Conservation (phyloP, 1,139 yeast genomes). For the Magnusiomyces sp. region DNA sequence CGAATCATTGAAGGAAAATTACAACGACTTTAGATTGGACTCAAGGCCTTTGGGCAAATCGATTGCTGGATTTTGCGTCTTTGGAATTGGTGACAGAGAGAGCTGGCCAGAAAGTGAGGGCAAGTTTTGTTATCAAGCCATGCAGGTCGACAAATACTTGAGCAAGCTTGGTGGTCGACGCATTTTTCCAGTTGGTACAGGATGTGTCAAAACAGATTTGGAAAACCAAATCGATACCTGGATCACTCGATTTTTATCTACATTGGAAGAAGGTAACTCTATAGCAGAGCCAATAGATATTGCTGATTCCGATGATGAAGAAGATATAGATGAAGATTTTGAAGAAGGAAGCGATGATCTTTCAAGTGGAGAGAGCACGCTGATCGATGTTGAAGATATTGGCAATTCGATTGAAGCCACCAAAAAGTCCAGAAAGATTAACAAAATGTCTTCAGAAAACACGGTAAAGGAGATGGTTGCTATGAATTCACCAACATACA, state of each 20-base stretch:
- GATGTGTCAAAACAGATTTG: slow-evolving; percentile 70
- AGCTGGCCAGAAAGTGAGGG: slow-evolving; percentile 61
- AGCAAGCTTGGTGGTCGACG: slow-evolving; percentile 81
- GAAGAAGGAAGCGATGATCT: slow-evolving; percentile 24
- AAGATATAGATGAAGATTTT: slow-evolving; percentile 34
- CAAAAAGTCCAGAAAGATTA: slow-evolving; percentile 10
- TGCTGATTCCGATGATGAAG: slow-evolving; percentile 43
- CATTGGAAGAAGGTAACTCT: slow-evolving; percentile 58
- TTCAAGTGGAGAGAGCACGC: slow-evolving; percentile 20
- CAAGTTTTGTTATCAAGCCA: slow-evolving; percentile 86
- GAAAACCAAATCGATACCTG: slow-evolving; percentile 57
- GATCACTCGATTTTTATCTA: slow-evolving; percentile 50
- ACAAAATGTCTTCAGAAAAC: slow-evolving; percentile 17
- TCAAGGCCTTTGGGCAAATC: slow-evolving; percentile 60
- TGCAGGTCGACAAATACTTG: slow-evolving; percentile 61
- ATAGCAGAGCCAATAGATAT: slow-evolving; percentile 33
- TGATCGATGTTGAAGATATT: slow-evolving; percentile 80
- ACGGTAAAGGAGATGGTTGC: slow-evolving; percentile 74
- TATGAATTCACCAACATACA: slow-evolving; percentile 79
- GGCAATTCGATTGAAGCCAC: slow-evolving; percentile 34
- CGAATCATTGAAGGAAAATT: slow-evolving; percentile 71
- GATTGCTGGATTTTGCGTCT: slow-evolving; percentile 70
- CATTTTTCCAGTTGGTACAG: slow-evolving; percentile 74
- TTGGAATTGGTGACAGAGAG: slow-evolving; percentile 84
- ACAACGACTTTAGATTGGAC: slow-evolving; percentile 78